Evolutionary conservation across 306 rosid species (phyloP), one percentile per base, ranked within the genome.

Genomic region (Carpinus viminea): DNA sequence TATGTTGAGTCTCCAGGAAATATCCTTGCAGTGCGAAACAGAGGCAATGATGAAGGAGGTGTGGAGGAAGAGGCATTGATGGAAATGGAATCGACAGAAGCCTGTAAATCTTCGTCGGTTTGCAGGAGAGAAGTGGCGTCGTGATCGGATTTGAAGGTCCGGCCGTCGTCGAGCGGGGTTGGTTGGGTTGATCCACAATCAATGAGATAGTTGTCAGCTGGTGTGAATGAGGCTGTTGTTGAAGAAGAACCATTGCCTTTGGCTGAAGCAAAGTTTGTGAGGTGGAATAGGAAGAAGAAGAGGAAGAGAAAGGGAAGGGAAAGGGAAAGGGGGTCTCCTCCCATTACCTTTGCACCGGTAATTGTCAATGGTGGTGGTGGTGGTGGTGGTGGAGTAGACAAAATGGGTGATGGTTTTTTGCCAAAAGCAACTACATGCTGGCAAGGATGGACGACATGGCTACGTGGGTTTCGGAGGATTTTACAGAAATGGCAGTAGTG

Each of bases 71-170:
- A 45, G 13, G 75, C 20, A 18, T 59, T 79, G 17, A 77, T n/a
- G 12, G 81, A 48, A 7, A 86, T 59, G 26, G 86, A 85, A 57
- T 86, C 86, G 68, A 74, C 75, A 15, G 91, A 88, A 43, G 78
- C 54, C 60, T 76, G 83, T 0, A 90, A 10, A 50, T 92, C 95
- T 74, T 92, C 91, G 5, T 78, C 54, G 6, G 95, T 80, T 74
- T 91, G 83, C 4, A 94, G 81, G 57, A 91, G 85, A 52, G 94
- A 88, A 60, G 90, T 9, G 7, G 94, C 74, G 46, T 91, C 89
- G 0, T 80, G 89, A 81, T 94, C 98, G 15, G 97, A 92, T 80
- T 90, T 91, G 79, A 92, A 94, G 66, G 65, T 82, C 73, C 97
- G 82, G 55, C 92, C 93, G 70, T 94, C 94, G 7, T 26, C 13